Evolutionary conservation across 2,329 filamentous ascomycete species (phyloP).

Genomic region (Stagonosporopsis rhizophila): DNA sequence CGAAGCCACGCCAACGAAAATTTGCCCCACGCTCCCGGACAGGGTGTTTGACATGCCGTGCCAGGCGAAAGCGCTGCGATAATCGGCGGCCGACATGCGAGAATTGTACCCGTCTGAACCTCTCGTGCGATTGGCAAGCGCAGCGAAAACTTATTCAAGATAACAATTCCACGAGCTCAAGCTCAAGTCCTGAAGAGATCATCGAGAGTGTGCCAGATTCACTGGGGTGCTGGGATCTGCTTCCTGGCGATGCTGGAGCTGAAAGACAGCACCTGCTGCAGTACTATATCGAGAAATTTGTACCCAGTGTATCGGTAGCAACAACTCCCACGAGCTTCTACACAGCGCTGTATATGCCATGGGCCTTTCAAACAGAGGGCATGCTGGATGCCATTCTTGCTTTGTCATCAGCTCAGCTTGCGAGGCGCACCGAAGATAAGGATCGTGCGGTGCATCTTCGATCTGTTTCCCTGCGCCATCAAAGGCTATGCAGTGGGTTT

Average conservation of each 20-base stretch:
- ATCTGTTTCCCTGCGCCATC: slow-evolving; percentile 40
- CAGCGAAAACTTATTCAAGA: slow-evolving; percentile 35
- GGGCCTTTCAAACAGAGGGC: slow-evolving; percentile 45
- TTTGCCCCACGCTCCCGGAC: slow-evolving; percentile 48
- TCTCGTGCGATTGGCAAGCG: slow-evolving; percentile 46
- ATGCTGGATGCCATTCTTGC: slow-evolving; percentile 47
- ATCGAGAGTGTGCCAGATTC: slow-evolving; percentile 27
- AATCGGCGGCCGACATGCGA: slow-evolving; percentile 42
- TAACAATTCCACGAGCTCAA: slow-evolving; percentile 6
- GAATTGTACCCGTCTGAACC: slow-evolving; percentile 46
- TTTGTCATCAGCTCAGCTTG: slow-evolving; percentile 45
- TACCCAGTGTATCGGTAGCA: slow-evolving; percentile 47
- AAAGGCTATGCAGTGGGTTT: slow-evolving; percentile 43
- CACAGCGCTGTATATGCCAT: slow-evolving; percentile 46
- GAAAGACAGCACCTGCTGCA: slow-evolving; percentile 42
- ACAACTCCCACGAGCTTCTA: slow-evolving; percentile 47
- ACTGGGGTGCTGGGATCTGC: slow-evolving; percentile 41
- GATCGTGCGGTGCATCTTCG: slow-evolving; percentile 41
- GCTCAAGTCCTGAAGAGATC: slow-evolving; percentile 25
- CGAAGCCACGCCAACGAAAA: slow-evolving; percentile 44
- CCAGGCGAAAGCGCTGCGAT: slow-evolving; percentile 47
- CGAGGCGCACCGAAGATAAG: slow-evolving; percentile 34
- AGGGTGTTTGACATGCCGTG: slow-evolving; percentile 47
- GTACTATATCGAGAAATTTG: slow-evolving; percentile 47
- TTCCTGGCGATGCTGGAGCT: slow-evolving; percentile 33